Evolutionary conservation across 2,329 filamentous ascomycete species (phyloP).

Genomic region (Calonectria pseudoreteaudii): DNA sequence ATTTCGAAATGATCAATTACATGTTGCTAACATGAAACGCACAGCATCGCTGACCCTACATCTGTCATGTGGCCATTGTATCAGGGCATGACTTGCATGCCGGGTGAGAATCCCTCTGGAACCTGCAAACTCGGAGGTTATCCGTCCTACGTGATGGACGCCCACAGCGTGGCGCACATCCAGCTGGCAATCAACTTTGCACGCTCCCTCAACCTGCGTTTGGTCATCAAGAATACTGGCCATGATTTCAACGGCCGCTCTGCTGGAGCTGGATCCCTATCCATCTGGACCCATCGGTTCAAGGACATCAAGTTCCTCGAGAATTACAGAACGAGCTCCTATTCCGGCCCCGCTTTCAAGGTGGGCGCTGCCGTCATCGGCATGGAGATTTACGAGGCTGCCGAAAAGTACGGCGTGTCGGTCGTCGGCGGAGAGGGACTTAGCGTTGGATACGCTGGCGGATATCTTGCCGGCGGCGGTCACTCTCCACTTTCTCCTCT

Average conservation of each 20-base stretch:
- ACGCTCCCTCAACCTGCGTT: constrained; percentile 55
- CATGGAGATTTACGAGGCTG: constrained; percentile 64
- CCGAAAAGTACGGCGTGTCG: constrained; percentile 57
- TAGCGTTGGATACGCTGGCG: constrained; percentile 37
- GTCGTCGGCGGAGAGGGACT: constrained; percentile 66
- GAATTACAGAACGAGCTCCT: constrained; percentile 32
- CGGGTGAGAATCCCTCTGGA: constrained; percentile 28
- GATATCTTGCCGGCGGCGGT: constrained; percentile 36
- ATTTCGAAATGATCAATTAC: no score
- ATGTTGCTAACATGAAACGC: neutral
- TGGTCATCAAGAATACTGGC: constrained; percentile 62
- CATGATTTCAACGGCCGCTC: constrained; percentile 64
- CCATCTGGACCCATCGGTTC: constrained; percentile 68
- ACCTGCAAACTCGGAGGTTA: constrained; percentile 55
- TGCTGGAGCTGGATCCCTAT: constrained; percentile 68
- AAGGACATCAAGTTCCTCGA: constrained; percentile 52
- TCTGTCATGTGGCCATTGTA: constrained; percentile 56
- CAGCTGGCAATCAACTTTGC: constrained; percentile 62
- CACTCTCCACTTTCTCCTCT: constrained; percentile 34
- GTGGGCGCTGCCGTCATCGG: constrained; percentile 66
- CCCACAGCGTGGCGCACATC: constrained; percentile 55
- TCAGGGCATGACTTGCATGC: constrained; percentile 52
- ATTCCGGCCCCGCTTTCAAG: constrained; percentile 64
- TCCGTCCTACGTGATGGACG: constrained; percentile 56
- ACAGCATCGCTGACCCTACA: constrained; percentile 52